A percentile compares a stretch with the other conserved stretches of the same genome.
These are phyloP conservation scores for Cryphonectria japonica DNA, from an alignment of 2,329 filamentous ascomycete species.

Conservation along the genomic window DNA sequence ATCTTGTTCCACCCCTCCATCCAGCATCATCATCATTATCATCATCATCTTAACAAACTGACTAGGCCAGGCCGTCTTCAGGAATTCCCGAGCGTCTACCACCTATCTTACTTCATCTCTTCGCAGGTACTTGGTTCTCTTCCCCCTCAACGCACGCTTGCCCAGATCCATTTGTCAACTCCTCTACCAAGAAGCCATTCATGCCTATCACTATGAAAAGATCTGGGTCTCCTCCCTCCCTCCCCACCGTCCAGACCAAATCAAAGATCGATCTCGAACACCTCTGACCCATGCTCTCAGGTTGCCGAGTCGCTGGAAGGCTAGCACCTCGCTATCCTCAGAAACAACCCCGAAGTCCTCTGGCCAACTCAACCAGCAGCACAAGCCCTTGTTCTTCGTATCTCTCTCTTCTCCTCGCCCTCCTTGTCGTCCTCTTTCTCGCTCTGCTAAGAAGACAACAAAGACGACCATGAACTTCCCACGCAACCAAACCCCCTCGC, in stretches of 20 bases:
- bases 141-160: not conserved
- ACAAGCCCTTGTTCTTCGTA: not conserved
- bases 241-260: not conserved
- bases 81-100: not conserved
- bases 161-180: not conserved
- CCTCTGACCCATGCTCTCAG: not conserved
- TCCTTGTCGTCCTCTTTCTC: not conserved
- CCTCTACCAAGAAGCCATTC: not conserved
- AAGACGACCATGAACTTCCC: not conserved
- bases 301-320: not conserved
- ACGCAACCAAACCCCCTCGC: slow-evolving; percentile 8
- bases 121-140: not conserved
- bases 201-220: not conserved
- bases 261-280: not conserved
- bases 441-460: not conserved
- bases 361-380: not conserved
- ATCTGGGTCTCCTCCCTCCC: not conserved
- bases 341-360: not conserved
- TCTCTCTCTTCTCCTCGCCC: not conserved
- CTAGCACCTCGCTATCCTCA: not conserved
- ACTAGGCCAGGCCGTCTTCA: not conserved
- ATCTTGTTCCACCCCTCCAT: not conserved
- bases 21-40: not conserved
- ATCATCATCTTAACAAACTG: not conserved
- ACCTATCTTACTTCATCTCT: not conserved